Percentiles rank a stretch among this genome's conserved stretches.
Conservation (phyloP, 176 grass and related monocot genomes). For the Otatea glauca region DNA sequence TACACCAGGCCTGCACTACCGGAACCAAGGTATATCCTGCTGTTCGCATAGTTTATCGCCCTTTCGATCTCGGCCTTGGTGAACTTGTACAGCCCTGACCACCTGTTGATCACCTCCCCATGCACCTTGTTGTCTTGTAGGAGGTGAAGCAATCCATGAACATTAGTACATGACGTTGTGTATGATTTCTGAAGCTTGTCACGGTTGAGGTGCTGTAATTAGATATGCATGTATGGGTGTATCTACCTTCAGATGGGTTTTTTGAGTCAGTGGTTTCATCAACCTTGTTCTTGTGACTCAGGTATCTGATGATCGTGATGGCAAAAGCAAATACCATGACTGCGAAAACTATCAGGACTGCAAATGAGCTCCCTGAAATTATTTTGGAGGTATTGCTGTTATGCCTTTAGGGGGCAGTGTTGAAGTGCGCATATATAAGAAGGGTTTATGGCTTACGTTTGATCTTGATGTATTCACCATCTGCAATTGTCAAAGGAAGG, state of each 20-base stretch:
- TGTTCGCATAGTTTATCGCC: slow-evolving; percentile 54
- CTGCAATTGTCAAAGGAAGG: slow-evolving; percentile 35
- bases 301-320: slow-evolving; percentile 36
- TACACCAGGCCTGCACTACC: slow-evolving; percentile 70
- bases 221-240: neutral
- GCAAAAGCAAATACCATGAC: slow-evolving; percentile 28
- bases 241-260: slow-evolving; percentile 25
- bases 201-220: neutral
- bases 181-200: neutral
- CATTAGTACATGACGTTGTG: neutral
- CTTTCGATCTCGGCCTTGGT: slow-evolving; percentile 63
- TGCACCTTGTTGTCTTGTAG: slow-evolving; percentile 26
- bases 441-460: slow-evolving; percentile 37
- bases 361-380: slow-evolving; percentile 45
- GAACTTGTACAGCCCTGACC: slow-evolving; percentile 71
- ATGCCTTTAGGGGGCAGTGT: neutral
- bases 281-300: slow-evolving; percentile 21
- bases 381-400: neutral
- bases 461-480: slow-evolving; percentile 50
- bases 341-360: slow-evolving; percentile 19
- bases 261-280: slow-evolving; percentile 1
- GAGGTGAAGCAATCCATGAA: neutral
- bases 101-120: slow-evolving; percentile 46
- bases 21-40: slow-evolving; percentile 48
- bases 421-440: neutral